Evolutionary conservation across 441 rosid species (phyloP).

Genomic region (Sinapis alba): DNA sequence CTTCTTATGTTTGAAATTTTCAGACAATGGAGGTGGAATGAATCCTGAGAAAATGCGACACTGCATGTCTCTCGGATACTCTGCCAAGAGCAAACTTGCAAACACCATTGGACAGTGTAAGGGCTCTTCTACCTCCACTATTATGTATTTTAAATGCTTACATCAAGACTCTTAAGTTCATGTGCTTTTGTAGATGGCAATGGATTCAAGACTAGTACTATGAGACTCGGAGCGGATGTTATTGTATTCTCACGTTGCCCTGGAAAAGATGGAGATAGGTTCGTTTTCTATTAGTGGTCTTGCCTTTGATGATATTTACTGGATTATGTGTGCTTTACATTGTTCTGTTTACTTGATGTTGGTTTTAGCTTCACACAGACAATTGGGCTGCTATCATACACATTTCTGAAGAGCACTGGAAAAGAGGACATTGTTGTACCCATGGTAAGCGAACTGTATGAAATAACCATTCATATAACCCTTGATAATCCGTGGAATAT

Average conservation of each 20-base stretch:
- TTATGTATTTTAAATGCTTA: not conserved
- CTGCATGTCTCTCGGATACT: constrained; percentile 93
- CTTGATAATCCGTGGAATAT: not conserved
- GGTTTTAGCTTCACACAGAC: constrained; percentile 76
- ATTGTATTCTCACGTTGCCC: constrained; percentile 86
- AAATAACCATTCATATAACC: not conserved
- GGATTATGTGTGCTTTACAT: not conserved
- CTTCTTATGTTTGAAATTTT: constrained; percentile 16
- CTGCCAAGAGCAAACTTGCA: constrained; percentile 87
- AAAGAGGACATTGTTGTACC: constrained; percentile 98
- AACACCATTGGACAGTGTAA: constrained; percentile 94
- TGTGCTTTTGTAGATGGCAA: constrained; percentile 73
- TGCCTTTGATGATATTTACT: constrained; percentile 3
- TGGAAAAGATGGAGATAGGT: constrained; percentile 75
- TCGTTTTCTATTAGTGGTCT: constrained; percentile 21
- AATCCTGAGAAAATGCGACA: constrained; percentile 84
- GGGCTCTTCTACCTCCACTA: not conserved
- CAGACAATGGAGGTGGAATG: constrained; percentile 98
- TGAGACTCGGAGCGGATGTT: constrained; percentile 99
- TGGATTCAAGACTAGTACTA: constrained; percentile 98
- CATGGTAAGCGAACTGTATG: constrained; percentile 61
- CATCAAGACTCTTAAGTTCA: constrained; percentile 1
- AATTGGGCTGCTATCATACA: constrained; percentile 90
- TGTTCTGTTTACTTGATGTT: constrained; percentile 27
- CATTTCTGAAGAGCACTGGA: constrained; percentile 87